Conservation (phyloP, 163 green algal genomes). For the Scenedesmus sp. region DNA sequence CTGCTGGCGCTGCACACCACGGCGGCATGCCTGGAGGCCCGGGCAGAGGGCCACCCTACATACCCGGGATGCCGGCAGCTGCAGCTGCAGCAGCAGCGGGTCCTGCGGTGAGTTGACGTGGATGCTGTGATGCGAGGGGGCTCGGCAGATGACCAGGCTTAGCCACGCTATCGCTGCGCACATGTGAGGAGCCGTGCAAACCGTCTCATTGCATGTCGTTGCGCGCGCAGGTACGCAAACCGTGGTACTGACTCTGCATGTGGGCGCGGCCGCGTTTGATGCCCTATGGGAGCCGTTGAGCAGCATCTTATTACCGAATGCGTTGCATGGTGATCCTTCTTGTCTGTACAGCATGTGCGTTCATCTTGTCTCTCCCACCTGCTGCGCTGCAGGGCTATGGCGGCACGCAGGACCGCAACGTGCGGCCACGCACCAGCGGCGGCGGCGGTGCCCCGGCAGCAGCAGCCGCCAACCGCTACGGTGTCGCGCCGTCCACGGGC, state of each 20-base stretch:
- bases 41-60: neutral
- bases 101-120: neutral
- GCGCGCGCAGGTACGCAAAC: too few relatives aligned
- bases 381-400: neutral
- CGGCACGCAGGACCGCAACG: neutral
- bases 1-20: neutral
- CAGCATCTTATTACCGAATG: too few relatives aligned
- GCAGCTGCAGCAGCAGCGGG: neutral
- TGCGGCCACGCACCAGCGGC: constrained; percentile 30
- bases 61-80: neutral
- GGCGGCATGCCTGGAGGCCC: neutral
- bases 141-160: too few relatives aligned
- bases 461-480: neutral
- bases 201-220: too few relatives aligned
- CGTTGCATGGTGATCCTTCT: too few relatives aligned
- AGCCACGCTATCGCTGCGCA: too few relatives aligned
- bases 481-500: neutral
- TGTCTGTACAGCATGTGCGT: too few relatives aligned
- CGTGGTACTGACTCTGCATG: too few relatives aligned
- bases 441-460: neutral
- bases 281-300: too few relatives aligned
- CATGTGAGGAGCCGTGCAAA: too few relatives aligned
- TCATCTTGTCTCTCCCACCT: too few relatives aligned
- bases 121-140: neutral
- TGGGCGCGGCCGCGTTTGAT: too few relatives aligned